Evolutionary conservation across 306 rosid species (phyloP).

Genomic region (Rosa rugosa): DNA sequence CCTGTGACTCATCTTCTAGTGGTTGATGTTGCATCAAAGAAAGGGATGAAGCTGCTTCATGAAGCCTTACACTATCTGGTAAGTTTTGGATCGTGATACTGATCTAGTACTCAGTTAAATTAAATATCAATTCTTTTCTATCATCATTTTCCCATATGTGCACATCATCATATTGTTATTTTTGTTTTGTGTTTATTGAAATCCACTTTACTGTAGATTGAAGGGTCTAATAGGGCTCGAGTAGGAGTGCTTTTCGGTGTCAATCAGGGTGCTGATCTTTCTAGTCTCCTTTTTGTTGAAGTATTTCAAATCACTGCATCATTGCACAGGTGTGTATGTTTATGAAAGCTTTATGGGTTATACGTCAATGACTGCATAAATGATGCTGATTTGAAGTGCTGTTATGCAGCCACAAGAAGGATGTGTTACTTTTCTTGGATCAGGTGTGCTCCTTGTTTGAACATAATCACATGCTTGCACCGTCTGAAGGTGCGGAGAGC

Average conservation of each 20-base stretch:
- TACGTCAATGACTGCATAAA: background rate
- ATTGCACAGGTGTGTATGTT: constrained; percentile 63
- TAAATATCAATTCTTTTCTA: constrained; percentile 13
- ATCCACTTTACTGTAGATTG: constrained; percentile 51
- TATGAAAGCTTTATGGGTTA: constrained; percentile 10
- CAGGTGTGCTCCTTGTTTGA: constrained; percentile 66
- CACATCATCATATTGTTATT: constrained; percentile 18
- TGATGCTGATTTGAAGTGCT: constrained; percentile 9
- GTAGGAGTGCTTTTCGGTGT: constrained; percentile 68
- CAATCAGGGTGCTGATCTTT: constrained; percentile 50
- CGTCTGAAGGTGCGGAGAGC: constrained; percentile 45
- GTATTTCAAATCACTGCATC: constrained; percentile 67
- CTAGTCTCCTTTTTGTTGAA: constrained; percentile 62
- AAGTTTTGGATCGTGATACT: constrained; percentile 24
- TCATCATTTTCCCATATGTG: constrained; percentile 15
- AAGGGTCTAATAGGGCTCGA: constrained; percentile 71
- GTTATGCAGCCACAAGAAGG: constrained; percentile 76
- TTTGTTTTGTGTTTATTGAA: background rate
- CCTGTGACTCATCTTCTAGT: constrained; percentile 90
- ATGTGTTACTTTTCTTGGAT: constrained; percentile 64
- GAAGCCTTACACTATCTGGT: constrained; percentile 90
- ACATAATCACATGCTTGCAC: constrained; percentile 48
- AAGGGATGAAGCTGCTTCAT: constrained; percentile 72
- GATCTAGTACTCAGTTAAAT: constrained; percentile 20
- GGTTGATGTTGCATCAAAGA: constrained; percentile 61